These are phyloP conservation scores for Phyllosticta ampelicida DNA, from an alignment of 2,329 filamentous ascomycete species.

Conservation along the genomic window DNA sequence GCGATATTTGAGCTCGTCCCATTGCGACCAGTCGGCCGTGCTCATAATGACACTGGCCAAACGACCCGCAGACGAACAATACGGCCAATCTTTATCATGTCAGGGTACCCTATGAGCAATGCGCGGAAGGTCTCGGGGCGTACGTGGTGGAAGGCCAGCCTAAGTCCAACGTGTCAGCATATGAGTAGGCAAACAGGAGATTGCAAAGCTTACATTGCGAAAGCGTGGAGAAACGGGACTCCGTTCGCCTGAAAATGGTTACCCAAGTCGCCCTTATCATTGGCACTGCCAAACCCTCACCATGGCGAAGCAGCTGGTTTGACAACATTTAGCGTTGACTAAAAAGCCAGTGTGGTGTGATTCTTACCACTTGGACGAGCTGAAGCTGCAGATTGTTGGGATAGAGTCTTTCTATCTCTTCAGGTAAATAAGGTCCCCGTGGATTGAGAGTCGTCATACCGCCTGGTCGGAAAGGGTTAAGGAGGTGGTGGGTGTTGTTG, in stretches of 20 bases:
- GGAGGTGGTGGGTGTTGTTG: neutral
- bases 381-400: slow-evolving; percentile 70
- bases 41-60: slow-evolving; percentile 53
- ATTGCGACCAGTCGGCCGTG: slow-evolving; percentile 41
- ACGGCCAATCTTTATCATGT: slow-evolving; percentile 60
- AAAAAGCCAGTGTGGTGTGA: neutral
- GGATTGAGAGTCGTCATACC: slow-evolving; percentile 70
- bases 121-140: slow-evolving; percentile 13
- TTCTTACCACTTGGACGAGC: slow-evolving; percentile 66
- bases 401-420: slow-evolving; percentile 74
- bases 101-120: neutral
- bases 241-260: slow-evolving; percentile 47
- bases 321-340: neutral
- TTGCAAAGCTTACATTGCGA: slow-evolving; percentile 44
- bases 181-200: neutral
- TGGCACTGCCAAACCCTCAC: slow-evolving; percentile 13
- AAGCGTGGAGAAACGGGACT: slow-evolving; percentile 85
- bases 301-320: slow-evolving; percentile 30
- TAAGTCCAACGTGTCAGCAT: slow-evolving; percentile 16
- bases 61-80: slow-evolving; percentile 67
- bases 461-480: neutral
- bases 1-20: slow-evolving; percentile 51
- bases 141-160: slow-evolving; percentile 42
- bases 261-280: neutral
- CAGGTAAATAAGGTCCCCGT: slow-evolving; percentile 63